phyloP scores from a whole-genome alignment of 1,284 basidiomycete genomes.

The Ustilago loliicola region DNA sequence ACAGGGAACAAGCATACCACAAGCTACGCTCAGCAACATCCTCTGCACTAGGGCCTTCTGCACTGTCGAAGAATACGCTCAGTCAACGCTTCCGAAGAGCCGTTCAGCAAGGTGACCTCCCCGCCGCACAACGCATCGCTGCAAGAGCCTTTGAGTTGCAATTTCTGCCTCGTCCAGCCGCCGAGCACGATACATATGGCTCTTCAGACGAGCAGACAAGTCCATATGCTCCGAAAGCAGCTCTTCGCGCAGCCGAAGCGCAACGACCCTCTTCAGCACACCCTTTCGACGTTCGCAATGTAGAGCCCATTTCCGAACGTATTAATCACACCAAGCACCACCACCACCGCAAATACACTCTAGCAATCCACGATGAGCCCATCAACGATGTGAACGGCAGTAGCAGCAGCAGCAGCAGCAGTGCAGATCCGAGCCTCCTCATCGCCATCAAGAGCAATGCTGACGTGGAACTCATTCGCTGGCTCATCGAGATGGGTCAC shows the following conservation, averaged over 20 bases:
- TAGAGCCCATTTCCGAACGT: conserved; percentile 18
- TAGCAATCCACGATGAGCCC: conserved; percentile 31
- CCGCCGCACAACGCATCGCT: conserved; percentile 43
- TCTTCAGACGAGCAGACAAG: background rate
- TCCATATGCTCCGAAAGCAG: conserved; percentile 21
- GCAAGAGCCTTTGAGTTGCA: conserved; percentile 40
- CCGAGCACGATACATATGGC: background rate
- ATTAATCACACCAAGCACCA: conserved; percentile 14
- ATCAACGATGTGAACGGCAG: conserved; percentile 9
- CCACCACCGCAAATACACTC: conserved; percentile 41
- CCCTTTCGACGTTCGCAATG: conserved; percentile 53
- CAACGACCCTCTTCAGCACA: conserved; percentile 34
- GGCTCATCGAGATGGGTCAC: conserved; percentile 65
- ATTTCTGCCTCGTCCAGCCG: conserved; percentile 2
- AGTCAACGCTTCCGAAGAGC: conserved; percentile 58
- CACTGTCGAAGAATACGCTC: conserved; percentile 31
- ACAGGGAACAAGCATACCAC: background rate
- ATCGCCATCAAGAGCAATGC: conserved; percentile 56
- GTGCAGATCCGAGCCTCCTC: conserved; percentile 44
- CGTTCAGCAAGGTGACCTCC: conserved; percentile 52
- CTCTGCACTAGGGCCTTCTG: conserved; percentile 15
- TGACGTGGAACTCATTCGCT: conserved; percentile 58
- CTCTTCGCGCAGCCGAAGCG: conserved; percentile 35
- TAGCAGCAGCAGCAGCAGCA: background rate
- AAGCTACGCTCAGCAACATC: conserved; percentile 1